Conservation (phyloP, 495 filamentous ascomycete genomes). For the Entonaema liquescens region DNA sequence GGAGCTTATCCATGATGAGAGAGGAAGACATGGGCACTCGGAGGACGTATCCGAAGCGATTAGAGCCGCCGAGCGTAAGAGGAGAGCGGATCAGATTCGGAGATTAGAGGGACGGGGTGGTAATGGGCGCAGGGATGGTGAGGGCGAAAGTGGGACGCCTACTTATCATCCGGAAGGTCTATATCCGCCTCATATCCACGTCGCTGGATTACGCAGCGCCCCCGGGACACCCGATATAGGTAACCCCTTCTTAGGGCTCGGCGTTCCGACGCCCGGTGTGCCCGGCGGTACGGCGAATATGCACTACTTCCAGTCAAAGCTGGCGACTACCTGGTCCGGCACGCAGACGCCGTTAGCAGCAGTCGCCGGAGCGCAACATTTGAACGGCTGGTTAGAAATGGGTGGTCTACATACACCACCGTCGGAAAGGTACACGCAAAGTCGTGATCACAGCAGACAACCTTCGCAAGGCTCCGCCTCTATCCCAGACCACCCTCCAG, state of each 20-base stretch:
- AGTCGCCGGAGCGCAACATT: conserved; percentile 72
- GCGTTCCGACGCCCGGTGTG: conserved; percentile 77
- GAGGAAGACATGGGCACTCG: conserved; percentile 11
- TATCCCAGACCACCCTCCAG: conserved; percentile 49
- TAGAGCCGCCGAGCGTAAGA: conserved; percentile 55
- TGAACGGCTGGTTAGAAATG: conserved; percentile 53
- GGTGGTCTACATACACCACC: conserved; percentile 24
- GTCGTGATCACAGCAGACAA: conserved; percentile 50
- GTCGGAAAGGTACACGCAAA: conserved; percentile 12
- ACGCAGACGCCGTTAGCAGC: conserved; percentile 87
- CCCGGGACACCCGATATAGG: conserved; percentile 56
- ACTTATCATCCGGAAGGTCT: conserved; percentile 37
- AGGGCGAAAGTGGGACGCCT: conserved; percentile 21
- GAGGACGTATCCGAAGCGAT: conserved; percentile 51
- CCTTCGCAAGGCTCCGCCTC: conserved; percentile 57
- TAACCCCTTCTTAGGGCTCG: conserved; percentile 71
- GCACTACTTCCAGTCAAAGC: conserved; percentile 88
- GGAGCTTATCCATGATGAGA: conserved; percentile 34
- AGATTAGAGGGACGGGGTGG: conserved; percentile 37
- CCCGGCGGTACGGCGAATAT: conserved; percentile 88
- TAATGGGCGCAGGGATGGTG: conserved; percentile 15
- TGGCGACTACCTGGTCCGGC: conserved; percentile 80
- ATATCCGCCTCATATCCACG: conserved; percentile 50
- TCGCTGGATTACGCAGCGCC: conserved; percentile 43
- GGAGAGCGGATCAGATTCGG: conserved; percentile 48